Percentiles rank a stretch among this genome's conserved stretches.
These are phyloP conservation scores for Chalaropsis thielavioides DNA, from an alignment of 2,329 filamentous ascomycete genomes.

Conservation along the genomic window DNA sequence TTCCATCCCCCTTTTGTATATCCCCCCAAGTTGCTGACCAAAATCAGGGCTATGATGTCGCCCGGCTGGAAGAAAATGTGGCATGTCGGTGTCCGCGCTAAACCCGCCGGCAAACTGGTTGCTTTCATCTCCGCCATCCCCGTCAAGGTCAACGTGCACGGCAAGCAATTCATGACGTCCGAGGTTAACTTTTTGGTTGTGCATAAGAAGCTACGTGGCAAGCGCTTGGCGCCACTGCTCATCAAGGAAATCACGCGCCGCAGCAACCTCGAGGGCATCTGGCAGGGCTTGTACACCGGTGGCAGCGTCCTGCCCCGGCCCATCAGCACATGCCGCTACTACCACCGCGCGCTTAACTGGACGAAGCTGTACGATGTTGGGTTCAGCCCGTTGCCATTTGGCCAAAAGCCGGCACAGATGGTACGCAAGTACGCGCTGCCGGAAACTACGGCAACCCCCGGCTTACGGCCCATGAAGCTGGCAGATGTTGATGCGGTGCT, in stretches of 20 bases:
- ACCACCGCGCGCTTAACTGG: constrained; percentile 88
- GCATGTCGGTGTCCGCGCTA: constrained; percentile 85
- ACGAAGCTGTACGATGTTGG: constrained; percentile 88
- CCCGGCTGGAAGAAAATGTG: constrained; percentile 89
- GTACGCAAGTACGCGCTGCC: constrained; percentile 76
- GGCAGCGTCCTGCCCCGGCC: constrained; percentile 84
- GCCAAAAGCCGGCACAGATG: constrained; percentile 75
- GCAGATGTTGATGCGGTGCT: constrained; percentile 67
- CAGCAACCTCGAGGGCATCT: constrained; percentile 74
- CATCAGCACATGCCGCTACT: constrained; percentile 87
- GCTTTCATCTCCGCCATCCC: constrained; percentile 94
- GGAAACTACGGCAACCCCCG: constrained; percentile 53
- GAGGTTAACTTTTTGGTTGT: constrained; percentile 98
- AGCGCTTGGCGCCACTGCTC: constrained; percentile 80
- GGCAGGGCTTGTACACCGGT: constrained; percentile 91
- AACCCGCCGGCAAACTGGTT: constrained; percentile 71
- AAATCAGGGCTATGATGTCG: constrained; percentile 64
- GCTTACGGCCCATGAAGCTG: constrained; percentile 64
- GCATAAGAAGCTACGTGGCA: constrained; percentile 91
- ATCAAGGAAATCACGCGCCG: constrained; percentile 96
- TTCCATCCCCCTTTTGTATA: too few species aligned
- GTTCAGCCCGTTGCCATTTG: constrained; percentile 74
- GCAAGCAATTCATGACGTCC: constrained; percentile 59
- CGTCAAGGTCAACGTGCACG: constrained; percentile 64
- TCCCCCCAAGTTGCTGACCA: background rate